Base-by-base conservation (phyloP, 495 filamentous ascomycete species). In the Lichenothelia convexa region DNA sequence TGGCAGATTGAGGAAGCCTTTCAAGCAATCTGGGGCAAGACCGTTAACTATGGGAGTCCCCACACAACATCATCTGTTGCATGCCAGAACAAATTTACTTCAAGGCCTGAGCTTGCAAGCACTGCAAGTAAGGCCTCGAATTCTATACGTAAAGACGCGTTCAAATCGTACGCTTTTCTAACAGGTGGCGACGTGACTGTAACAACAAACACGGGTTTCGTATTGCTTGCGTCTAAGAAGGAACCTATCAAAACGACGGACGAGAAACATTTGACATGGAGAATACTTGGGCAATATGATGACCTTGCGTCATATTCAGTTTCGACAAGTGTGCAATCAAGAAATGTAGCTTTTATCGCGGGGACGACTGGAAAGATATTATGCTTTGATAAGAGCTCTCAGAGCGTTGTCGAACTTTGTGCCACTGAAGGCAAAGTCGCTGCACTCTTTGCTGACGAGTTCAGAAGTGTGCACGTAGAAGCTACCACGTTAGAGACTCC, bases 151-250 rank as follows among this genome's bases (percentile, higher is more conserved):
- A 29, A 63, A 32, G 67, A 75, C 37, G 45, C 48, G 5, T 68
- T 77, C 39, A 76, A 71, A 42, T 54, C 64, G 21, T 87, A 81
- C 45, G 62, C 60, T 7, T 84, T 85, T 42, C 48, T 85, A 17
- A 65, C 65, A 2, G 50, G 65, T 1, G 54, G 64, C 29, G 54
- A 53, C 12, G 50, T 89, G 15, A 49, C 86, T 32, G 62, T 60
- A 2, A 72, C 66, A 3, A 74, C 75, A 1, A 62, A 58, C 9
- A 61, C 56, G n/a, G 79, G 77, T 2, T 59, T 65, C 18, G 40
- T 87, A 2, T 61, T 79, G 19, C 47, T 73, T 8, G 75, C 47
- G n/a, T n/a, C n/a, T n/a, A n/a, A n/a, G n/a, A n/a, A n/a, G n/a
- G n/a, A n/a, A n/a, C n/a, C n/a, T n/a, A n/a, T n/a, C n/a, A n/a